Base-by-base conservation (phyloP, 257 asterid genomes). In the Paraleonurus japonicus region DNA sequence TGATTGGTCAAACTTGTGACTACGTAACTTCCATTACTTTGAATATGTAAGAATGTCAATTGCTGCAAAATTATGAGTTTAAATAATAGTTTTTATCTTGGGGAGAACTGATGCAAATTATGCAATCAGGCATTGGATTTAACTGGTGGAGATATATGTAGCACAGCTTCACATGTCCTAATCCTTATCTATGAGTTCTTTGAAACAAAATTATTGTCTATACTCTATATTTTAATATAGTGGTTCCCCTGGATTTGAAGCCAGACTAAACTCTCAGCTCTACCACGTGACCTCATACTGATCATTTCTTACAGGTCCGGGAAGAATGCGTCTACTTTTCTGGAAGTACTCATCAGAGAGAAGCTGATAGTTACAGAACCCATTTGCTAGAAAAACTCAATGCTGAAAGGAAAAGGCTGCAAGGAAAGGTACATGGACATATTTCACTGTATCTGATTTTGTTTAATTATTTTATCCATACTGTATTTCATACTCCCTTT, bases 291-390 rank as follows among this genome's bases (percentile, higher is more conserved):
- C 37, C 64, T 28, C 66, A 65, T 24, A 66, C 70, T 71, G 55
- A 65, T 68, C 20, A 19, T 47, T 45, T 64, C 16, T 15, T 83
- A 62, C 89, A 89, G 96, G 96, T 87, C 41, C 82, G 88, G 65
- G 76, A 80, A 61, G 90, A 90, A 72, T 89, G 98, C 60, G 67
- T 62, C 76, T 82, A 76, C 69, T 81, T 95, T 77, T 89, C 92
- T 71, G 99, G 99, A 76, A 81, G 82, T 76, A 70, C 83, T 32
- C 78, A 69, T 75, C 75, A 80, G 81, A 78, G 82, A 58, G 90
- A 77, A 81, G 77, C 75, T 75, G 88, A 79, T 57, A 70, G 60
- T 65, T 61, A 35, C 73, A 77, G 83, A 72, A 59, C 33, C 35
- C 76, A 53, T 67, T 61, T 86, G 89, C 76, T 92, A 16, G 88